Evolutionary conservation across 257 asterid genomes (phyloP), one percentile per base, ranked within the genome.

Genomic region (Jasminum sambac): DNA sequence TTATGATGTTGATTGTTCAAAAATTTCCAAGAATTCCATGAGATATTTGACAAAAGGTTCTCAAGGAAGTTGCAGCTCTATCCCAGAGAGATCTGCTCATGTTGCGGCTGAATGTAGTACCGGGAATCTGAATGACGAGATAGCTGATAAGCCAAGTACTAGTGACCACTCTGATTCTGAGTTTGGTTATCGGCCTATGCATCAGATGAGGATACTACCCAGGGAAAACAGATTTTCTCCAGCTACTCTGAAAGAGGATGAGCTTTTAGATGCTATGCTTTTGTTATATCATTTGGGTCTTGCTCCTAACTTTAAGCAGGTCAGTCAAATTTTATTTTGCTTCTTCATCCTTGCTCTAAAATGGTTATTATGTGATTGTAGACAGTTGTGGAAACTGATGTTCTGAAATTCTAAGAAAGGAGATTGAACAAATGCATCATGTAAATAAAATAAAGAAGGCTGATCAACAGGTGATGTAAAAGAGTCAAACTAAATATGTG

Each of bases 241-340:
- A 14, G 87, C 92, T 76, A 81, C 95, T 61, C 81, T 93, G 50
- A 93, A 89, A 76, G 98, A 93, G 86, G 97, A 93, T 78, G 98
- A 93, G 83, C 97, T 93, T 76, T 77, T 93, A 65, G 97, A 93
- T 85, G 89, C 92, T 69, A 89, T 93, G 98, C 95, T 93, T 68
- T 78, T 89, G 82, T 73, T 93, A 42, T 90, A 93, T 80, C 95
- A 90, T 83, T 81, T 93, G 91, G 98, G 98, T 66, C 84, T 93
- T 80, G 95, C 96, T 11, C 98, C 98, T 30, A 91, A 93, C 74
- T 91, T 90, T 83, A 93, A 90, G 87, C 97, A 90, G 98, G 98
- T 90, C 63, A 76, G 78, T 65, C 17, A n/a, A 61, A 25, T 39
- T 16, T 69, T 14, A 62, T 66, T 17, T 21, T 36, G 0, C 16